These are phyloP conservation scores for Carex sylvatica DNA, from an alignment of 202 grass and related monocot species.

Conservation along the genomic window DNA sequence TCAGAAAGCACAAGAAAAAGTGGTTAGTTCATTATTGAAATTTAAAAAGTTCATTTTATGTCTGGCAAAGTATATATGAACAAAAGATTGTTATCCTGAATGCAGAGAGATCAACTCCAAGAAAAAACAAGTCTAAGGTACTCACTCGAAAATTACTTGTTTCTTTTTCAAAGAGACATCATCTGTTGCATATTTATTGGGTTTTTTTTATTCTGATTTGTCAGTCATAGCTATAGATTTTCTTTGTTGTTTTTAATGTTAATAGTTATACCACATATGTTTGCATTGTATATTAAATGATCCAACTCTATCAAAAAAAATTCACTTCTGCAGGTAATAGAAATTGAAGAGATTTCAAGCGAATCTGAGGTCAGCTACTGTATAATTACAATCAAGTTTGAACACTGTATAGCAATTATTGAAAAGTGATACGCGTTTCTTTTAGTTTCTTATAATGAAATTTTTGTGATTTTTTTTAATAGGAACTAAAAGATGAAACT, in stretches of 20 bases:
- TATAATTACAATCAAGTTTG: conserved; percentile 6
- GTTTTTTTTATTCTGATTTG: conserved; percentile 5
- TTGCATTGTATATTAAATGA: conserved; percentile 12
- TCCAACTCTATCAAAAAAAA: neutral
- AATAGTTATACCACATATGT: neutral
- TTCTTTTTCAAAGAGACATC: conserved; percentile 4
- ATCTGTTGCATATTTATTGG: neutral
- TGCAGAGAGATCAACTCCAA: conserved; percentile 43
- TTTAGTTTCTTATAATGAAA: neutral
- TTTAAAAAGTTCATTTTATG: conserved; percentile 20
- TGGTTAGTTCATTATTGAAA: conserved; percentile 40
- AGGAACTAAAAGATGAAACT: conserved; percentile 47
- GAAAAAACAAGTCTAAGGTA: conserved; percentile 51
- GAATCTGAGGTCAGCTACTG: conserved; percentile 39
- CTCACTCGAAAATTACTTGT: neutral
- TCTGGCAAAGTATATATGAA: neutral
- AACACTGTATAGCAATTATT: neutral
- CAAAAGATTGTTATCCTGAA: conserved; percentile 24
- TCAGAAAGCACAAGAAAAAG: conserved; percentile 46
- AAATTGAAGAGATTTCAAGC: conserved; percentile 55
- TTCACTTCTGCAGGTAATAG: conserved; percentile 39
- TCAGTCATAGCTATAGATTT: neutral
- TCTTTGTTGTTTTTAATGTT: neutral
- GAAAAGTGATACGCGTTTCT: neutral
- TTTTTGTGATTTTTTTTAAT: conserved; percentile 27